Evolutionary conservation across 2,329 filamentous ascomycete genomes (phyloP).

Genomic region (Hymenoscyphus scutula): DNA sequence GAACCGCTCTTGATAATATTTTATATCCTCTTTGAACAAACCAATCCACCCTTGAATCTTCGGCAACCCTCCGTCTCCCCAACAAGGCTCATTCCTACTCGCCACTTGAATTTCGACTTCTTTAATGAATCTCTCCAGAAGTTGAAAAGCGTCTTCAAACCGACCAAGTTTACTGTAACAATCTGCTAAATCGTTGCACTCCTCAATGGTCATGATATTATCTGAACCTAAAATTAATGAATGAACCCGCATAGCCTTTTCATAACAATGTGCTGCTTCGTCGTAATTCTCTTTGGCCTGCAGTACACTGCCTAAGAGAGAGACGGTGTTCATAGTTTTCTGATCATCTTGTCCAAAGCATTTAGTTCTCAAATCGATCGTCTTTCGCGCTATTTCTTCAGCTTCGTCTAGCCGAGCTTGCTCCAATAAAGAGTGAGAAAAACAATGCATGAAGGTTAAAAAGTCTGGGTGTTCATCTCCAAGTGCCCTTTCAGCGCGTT

Average conservation of each 20-base stretch:
- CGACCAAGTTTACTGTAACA: not conserved
- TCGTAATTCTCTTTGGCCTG: not conserved
- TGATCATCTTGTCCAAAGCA: not conserved
- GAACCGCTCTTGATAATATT: not conserved
- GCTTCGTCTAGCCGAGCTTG: not conserved
- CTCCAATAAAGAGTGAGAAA: not conserved
- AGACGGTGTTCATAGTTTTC: not conserved
- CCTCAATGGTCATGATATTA: not conserved
- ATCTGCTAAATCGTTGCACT: not conserved
- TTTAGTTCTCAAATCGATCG: not conserved
- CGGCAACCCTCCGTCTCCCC: not conserved
- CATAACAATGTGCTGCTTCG: not conserved
- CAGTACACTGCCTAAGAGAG: not conserved
- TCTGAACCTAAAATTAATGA: not conserved
- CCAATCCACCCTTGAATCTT: not conserved
- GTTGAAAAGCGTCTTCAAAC: not conserved
- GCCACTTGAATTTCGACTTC: not conserved
- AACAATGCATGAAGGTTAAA: not conserved
- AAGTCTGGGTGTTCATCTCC: not conserved
- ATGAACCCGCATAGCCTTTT: not conserved
- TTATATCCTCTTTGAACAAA: not conserved
- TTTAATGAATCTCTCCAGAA: not conserved
- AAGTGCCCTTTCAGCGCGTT: not conserved
- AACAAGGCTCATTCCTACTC: not conserved
- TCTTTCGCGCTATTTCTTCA: not conserved